Conservation (phyloP, 2,329 filamentous ascomycete species). For the Catunica adiposa region DNA sequence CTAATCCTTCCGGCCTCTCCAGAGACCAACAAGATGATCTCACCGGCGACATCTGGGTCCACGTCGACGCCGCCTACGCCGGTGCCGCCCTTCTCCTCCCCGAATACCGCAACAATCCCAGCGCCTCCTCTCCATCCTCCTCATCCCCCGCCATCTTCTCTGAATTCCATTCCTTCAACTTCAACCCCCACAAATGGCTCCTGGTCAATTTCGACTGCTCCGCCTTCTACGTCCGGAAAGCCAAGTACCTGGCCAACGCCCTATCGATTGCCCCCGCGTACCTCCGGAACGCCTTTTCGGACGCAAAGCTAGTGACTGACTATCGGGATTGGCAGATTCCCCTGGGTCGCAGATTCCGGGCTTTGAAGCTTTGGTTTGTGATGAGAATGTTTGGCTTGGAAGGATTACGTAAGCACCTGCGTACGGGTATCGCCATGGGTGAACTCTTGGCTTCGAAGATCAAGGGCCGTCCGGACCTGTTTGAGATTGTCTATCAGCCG, state of each 20-base stretch:
- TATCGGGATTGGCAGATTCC: slow-evolving; percentile 97
- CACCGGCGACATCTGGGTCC: slow-evolving; percentile 58
- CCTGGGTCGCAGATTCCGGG: slow-evolving; percentile 72
- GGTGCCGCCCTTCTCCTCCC: slow-evolving; percentile 70
- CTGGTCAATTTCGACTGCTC: slow-evolving; percentile 83
- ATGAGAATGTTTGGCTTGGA: slow-evolving; percentile 64
- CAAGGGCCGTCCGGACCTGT: slow-evolving; percentile 45
- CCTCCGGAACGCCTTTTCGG: slow-evolving; percentile 63
- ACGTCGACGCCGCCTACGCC: slow-evolving; percentile 86
- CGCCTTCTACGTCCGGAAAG: slow-evolving; percentile 61
- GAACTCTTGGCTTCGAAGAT: slow-evolving; percentile 51
- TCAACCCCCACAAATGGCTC: slow-evolving; percentile 97
- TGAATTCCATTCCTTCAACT: slow-evolving; percentile 72
- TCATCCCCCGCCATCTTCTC: slow-evolving; percentile 30
- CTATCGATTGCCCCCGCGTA: slow-evolving; percentile 68
- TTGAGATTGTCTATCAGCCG: slow-evolving; percentile 57
- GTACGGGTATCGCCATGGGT: slow-evolving; percentile 51
- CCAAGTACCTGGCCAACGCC: slow-evolving; percentile 61
- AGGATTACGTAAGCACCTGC: slow-evolving; percentile 59
- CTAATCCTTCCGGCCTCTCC: not conserved
- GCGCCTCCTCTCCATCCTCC: slow-evolving; percentile 26
- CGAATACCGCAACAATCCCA: slow-evolving; percentile 57
- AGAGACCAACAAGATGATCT: slow-evolving; percentile 17
- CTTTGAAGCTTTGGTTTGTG: slow-evolving; percentile 91
- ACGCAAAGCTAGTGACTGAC: slow-evolving; percentile 74